These are phyloP conservation scores for Psilocybe sp. DNA, from an alignment of 768 basidiomycete species.

Conservation along the genomic window DNA sequence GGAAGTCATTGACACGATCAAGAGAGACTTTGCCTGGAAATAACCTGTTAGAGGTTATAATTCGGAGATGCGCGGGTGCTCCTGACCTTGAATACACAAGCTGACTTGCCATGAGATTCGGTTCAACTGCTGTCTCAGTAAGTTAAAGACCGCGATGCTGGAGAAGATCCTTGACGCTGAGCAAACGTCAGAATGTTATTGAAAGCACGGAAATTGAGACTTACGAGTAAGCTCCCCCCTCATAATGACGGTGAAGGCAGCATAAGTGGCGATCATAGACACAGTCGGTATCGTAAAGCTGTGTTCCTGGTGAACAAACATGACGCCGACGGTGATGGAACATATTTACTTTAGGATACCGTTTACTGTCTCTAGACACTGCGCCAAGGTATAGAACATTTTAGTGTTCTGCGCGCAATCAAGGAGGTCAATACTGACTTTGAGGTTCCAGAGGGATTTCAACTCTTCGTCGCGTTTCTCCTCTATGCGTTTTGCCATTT, in stretches of 20 bases:
- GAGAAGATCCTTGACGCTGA: constrained; percentile 36
- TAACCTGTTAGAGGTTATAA: neutral
- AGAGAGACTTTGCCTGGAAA: constrained; percentile 58
- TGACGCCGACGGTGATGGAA: neutral
- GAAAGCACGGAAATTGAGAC: constrained; percentile 24
- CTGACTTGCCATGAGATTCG: constrained; percentile 29
- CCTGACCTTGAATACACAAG: constrained; percentile 13
- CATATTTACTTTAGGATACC: neutral
- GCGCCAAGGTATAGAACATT: neutral
- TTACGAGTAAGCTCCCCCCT: constrained; percentile 31
- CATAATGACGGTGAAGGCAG: constrained; percentile 48
- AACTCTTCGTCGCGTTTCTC: constrained; percentile 65
- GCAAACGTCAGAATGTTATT: too few relatives aligned
- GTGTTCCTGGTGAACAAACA: neutral
- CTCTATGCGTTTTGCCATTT: constrained; percentile 48
- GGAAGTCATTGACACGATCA: constrained; percentile 45
- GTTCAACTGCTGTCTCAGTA: constrained; percentile 51
- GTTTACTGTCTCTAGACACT: constrained; percentile 10
- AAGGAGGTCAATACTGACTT: constrained; percentile 24
- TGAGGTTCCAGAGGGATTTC: constrained; percentile 47
- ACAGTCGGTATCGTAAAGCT: constrained; percentile 38
- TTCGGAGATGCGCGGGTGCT: neutral
- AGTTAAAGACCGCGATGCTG: constrained; percentile 59
- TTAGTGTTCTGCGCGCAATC: neutral
- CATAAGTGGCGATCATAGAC: constrained; percentile 66